phyloP scores from a whole-genome alignment of 352 stramenopile genomes.

The Plasmopara halstedii region DNA sequence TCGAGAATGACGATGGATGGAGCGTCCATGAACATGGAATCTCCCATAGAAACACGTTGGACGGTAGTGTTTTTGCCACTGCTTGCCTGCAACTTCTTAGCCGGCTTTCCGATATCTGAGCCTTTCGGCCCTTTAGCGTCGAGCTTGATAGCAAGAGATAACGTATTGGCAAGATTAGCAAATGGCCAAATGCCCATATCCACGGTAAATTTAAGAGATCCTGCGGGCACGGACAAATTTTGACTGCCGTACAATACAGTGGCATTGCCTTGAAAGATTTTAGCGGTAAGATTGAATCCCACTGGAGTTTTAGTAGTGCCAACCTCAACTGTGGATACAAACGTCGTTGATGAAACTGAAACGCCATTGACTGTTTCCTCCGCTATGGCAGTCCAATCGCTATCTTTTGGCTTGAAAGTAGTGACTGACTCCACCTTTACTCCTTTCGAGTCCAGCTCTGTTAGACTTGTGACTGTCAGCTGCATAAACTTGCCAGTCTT shows the following conservation, averaged over 20 bases:
- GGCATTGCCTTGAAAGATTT: conserved; percentile 23
- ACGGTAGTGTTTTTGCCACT: conserved; percentile 3
- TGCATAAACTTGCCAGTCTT: conserved; percentile 91
- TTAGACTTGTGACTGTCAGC: conserved; percentile 37
- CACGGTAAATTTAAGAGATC: conserved; percentile 37
- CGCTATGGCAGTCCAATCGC: conserved; percentile 22
- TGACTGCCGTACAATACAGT: conserved; percentile 27
- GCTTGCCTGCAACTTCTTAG: conserved; percentile 13
- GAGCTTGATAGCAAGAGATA: conserved; percentile 25
- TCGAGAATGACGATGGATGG: conserved; percentile 16
- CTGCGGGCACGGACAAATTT: conserved; percentile 23
- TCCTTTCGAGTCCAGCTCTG: conserved; percentile 17
- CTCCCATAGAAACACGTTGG: conserved; percentile 25
- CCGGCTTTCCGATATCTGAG: conserved; percentile 2
- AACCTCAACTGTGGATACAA: conserved; percentile 13
- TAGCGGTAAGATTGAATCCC: conserved; percentile 29
- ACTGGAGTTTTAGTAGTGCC: conserved; percentile 1
- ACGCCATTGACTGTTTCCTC: conserved; percentile 7
- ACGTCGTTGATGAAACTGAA: conserved; percentile 20
- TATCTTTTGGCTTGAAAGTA: conserved; percentile 20
- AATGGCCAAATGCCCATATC: conserved; percentile 29
- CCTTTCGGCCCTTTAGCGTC: conserved; percentile 20
- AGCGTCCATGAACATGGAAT: conserved; percentile 35
- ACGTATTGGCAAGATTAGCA: conserved; percentile 7
- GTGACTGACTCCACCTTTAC: conserved; percentile 2